Base-by-base conservation (phyloP, 2,329 filamentous ascomycete species). In the Aspergillus ochraceus region DNA sequence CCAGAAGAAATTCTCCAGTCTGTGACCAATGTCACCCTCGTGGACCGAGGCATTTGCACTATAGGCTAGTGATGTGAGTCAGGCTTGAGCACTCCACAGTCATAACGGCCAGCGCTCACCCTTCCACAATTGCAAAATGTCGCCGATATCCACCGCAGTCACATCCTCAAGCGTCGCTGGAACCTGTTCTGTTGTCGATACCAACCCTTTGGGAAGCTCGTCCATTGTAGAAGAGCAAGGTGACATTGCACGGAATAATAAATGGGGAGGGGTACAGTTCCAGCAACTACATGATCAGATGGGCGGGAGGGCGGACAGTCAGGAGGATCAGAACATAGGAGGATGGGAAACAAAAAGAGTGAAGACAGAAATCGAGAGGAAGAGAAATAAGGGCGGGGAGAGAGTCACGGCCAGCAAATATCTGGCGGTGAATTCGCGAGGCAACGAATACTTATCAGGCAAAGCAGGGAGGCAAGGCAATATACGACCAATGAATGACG, bases 1-100 rank as follows among this genome's bases (percentile, higher is more conserved):
- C 81, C 81, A 83, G 66, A 84, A 83, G 30, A 83, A 73, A 66
- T 83, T 82, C 59, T 82, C 79, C n/a, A 83, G 70, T 59, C 81
- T 74, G 55, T 70, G 68, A 50, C 79, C 79, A 5, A 71, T 69
- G 46, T 74, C 69, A 59, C 78, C 74, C 46, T 76, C 71, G 52
- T 80, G 73, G 17, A 77, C 74, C 51, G 76, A 70, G 52, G 77
- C 77, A 55, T 80, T 82, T 54, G 76, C 75, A 54, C 73, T 76
- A 66, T 81, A 83, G 45, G 79, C 81, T 83, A 47, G 17, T 29
- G 14, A 11, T 32, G 49, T 66, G 52, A 61, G 59, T 59, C 46
- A 53, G 30, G 50, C 45, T 22, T 9, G 45, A 3, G 19, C 20
- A 14, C 54, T 47, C 17, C 22, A 36, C 8, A 42, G 12, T n/a